Evolutionary conservation across 1,284 basidiomycete genomes (phyloP).

Genomic region (Schizophyllum amplum): DNA sequence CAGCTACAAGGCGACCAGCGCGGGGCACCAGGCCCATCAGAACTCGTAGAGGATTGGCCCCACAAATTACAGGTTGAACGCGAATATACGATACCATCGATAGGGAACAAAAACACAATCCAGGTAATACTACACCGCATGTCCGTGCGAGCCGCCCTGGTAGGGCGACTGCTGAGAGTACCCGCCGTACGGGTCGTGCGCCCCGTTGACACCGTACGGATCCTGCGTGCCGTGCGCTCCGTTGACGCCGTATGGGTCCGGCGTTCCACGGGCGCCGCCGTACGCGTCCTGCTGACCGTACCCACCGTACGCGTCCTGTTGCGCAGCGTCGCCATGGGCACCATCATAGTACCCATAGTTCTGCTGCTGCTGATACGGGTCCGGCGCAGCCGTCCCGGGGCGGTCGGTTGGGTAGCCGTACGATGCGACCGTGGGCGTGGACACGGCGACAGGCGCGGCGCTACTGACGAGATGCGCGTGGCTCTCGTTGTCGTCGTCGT

Average conservation of each 20-base stretch:
- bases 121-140: background rate
- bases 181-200: background rate
- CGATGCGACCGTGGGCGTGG: background rate
- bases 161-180: background rate
- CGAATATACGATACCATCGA: background rate
- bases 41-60: background rate
- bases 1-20: background rate
- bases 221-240: too few relatives aligned
- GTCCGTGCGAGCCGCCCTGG: background rate
- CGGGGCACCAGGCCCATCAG: background rate
- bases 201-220: background rate
- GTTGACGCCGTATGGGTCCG: background rate
- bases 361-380: constrained; percentile 1
- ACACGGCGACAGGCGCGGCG: constrained; percentile 42
- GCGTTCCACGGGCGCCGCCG: background rate
- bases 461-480: constrained; percentile 44
- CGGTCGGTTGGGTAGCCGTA: constrained; percentile 20
- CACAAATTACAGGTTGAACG: background rate
- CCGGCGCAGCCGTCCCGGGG: constrained; percentile 9
- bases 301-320: background rate
- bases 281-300: background rate
- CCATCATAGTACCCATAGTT: background rate
- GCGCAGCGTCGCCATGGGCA: background rate
- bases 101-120: background rate
- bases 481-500: constrained; percentile 61